Evolutionary conservation across 805 yeast genomes (phyloP), one percentile per base, ranked within the genome.

Genomic region (Metschnikowia hibisci): DNA sequence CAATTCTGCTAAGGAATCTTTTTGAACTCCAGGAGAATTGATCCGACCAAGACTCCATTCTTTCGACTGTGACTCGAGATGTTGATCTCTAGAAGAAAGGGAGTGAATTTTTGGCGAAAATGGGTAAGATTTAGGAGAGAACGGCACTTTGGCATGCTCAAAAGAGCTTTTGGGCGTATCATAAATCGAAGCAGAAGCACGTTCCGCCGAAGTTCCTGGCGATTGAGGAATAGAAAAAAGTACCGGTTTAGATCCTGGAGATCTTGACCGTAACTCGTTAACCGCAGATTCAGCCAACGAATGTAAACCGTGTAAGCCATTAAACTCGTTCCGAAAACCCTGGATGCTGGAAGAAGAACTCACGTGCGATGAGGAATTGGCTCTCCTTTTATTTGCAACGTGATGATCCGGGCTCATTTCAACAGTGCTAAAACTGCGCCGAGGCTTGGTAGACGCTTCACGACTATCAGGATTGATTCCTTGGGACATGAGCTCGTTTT

Each of bases 381-480:
- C 54, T 31, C 65, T 42, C 12, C 43, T 50, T 23, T 54, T 46
- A 28, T 16, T n/a, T 10, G 39, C 34, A 3, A 34, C 15, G 2
- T 37, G 13, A 9, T 16, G 15, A 20, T 20, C 30, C 22, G 13
- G 22, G n/a, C 16, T 12, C 18, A 45, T 15, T 7, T 45, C 56
- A 4, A 34, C 18, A 4, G 46, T 34, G 30, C 53, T 49, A 18
- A 34, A 42, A 33, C 55, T 51, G 27, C 53, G 45, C 9, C 47
- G 47, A 46, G 45, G 48, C 13, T 14, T 26, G 27, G 40, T 39
- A 30, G 13, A 37, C 20, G 7, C 20, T 28, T 5, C 15, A 23
- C 13, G 20, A n/a, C 18, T 65, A 3, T 62, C 66, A 0, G 83
- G 83, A 41, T 76, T 77, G 32, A 71, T 63, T 0, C 83, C 83